These are phyloP conservation scores for Geum urbanum DNA, from an alignment of 306 rosid species.

Conservation along the genomic window DNA sequence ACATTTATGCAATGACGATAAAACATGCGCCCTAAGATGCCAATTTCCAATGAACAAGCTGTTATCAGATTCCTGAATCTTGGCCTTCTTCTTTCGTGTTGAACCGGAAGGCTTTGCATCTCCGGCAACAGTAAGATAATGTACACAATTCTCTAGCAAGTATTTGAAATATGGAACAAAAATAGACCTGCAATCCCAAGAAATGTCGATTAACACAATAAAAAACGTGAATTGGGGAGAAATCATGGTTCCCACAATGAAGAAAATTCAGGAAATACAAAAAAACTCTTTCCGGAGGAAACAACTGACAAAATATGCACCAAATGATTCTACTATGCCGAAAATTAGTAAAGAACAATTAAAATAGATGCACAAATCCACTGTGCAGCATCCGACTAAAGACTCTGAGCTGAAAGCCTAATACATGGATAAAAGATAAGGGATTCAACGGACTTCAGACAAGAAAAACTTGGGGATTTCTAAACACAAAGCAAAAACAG, in stretches of 20 bases:
- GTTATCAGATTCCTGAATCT: slow-evolving; percentile 42
- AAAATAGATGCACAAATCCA: background rate
- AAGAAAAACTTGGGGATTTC: background rate
- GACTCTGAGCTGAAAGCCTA: background rate
- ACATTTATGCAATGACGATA: slow-evolving; percentile 81
- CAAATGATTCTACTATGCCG: background rate
- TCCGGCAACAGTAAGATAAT: slow-evolving; percentile 50
- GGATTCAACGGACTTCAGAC: background rate
- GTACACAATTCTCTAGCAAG: slow-evolving; percentile 70
- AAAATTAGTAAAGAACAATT: background rate
- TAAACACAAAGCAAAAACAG: background rate
- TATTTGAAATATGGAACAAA: slow-evolving; percentile 92
- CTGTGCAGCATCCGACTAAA: background rate
- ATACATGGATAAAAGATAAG: background rate
- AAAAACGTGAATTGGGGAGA: background rate
- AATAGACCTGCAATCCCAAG: slow-evolving; percentile 56
- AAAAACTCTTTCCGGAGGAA: background rate
- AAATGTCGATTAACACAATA: background rate
- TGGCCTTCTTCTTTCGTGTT: slow-evolving; percentile 65
- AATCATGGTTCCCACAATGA: background rate
- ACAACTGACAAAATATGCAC: background rate
- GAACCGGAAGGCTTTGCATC: slow-evolving; percentile 36
- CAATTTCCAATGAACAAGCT: slow-evolving; percentile 44
- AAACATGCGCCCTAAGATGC: slow-evolving; percentile 75
- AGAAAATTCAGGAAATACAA: background rate